Evolutionary conservation across 2,329 filamentous ascomycete species (phyloP).

Genomic region (Keithomyces neogunnii): DNA sequence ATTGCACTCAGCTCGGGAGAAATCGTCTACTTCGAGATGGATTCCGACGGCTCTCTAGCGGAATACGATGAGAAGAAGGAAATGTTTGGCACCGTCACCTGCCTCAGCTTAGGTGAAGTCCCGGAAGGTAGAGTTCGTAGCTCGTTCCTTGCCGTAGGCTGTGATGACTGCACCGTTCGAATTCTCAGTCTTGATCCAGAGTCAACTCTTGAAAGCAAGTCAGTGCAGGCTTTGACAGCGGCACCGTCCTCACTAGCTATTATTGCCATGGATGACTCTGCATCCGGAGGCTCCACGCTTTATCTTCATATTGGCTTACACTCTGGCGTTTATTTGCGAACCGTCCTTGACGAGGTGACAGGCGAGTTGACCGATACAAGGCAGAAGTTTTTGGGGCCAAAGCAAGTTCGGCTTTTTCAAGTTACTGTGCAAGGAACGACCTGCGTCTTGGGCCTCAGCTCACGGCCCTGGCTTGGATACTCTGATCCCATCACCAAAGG

Average conservation of each 20-base stretch:
- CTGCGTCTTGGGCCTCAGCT: conserved; percentile 83
- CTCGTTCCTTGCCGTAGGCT: conserved; percentile 90
- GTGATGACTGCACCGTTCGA: conserved; percentile 91
- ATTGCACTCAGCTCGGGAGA: conserved; percentile 92
- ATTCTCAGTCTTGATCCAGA: conserved; percentile 87
- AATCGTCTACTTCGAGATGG: conserved; percentile 97
- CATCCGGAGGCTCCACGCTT: conserved; percentile 76
- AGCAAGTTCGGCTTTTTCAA: conserved; percentile 80
- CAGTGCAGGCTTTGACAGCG: conserved; percentile 85
- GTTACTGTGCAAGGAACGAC: conserved; percentile 81
- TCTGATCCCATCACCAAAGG: conserved; percentile 78
- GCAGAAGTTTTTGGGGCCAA: conserved; percentile 88
- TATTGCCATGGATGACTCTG: conserved; percentile 92
- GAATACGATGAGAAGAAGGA: conserved; percentile 94
- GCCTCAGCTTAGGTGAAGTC: conserved; percentile 85
- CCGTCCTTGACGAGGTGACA: conserved; percentile 88
- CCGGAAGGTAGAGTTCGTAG: conserved; percentile 84
- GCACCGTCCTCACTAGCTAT: conserved; percentile 83
- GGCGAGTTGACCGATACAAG: conserved; percentile 92
- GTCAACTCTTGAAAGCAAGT: conserved; percentile 84
- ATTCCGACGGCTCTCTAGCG: conserved; percentile 78
- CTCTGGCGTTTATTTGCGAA: conserved; percentile 92
- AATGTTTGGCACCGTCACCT: conserved; percentile 92
- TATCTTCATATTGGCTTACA: conserved; percentile 95
- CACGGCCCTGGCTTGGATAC: conserved; percentile 93